A percentile compares a stretch with the other conserved stretches of the same genome.
Conservation (phyloP, 2,329 filamentous ascomycete genomes). For the Arthrocladium fulminans region DNA sequence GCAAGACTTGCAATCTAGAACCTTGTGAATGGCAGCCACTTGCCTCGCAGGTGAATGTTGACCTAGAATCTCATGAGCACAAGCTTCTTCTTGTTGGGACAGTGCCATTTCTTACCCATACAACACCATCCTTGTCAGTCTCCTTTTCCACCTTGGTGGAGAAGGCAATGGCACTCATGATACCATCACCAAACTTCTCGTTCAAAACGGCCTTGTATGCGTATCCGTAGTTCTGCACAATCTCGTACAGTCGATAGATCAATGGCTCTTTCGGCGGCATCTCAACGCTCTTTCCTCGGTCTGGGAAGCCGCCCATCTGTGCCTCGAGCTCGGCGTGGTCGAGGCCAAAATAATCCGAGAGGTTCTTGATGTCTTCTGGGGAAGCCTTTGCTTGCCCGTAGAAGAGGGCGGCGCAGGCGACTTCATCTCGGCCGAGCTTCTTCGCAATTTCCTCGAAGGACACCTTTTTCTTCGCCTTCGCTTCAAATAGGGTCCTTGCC, state of each 20-base stretch:
- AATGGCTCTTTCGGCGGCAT: constrained; percentile 80
- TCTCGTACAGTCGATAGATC: constrained; percentile 86
- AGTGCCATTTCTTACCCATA: constrained; percentile 45
- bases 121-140: constrained; percentile 67
- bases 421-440: constrained; percentile 67
- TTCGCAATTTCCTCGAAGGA: constrained; percentile 71
- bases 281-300: constrained; percentile 67
- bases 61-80: constrained; percentile 33
- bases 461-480: constrained; percentile 66
- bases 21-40: constrained; percentile 55
- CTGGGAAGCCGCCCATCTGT: constrained; percentile 65
- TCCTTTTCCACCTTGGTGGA: constrained; percentile 90
- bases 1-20: constrained; percentile 26
- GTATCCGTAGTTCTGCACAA: constrained; percentile 94
- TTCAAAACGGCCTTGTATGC: constrained; percentile 92
- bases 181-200: constrained; percentile 89
- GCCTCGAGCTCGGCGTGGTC: constrained; percentile 47
- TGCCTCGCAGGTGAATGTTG: constrained; percentile 71
- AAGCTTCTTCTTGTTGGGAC: background rate
- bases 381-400: constrained; percentile 76
- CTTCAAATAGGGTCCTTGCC: constrained; percentile 65
- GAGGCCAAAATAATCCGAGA: constrained; percentile 58
- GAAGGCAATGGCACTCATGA: constrained; percentile 94
- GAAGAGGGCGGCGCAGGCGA: constrained; percentile 79
- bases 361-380: constrained; percentile 57